Evolutionary conservation across 2,329 filamentous ascomycete genomes (phyloP).

Genomic region (Aureobasidium sp.): DNA sequence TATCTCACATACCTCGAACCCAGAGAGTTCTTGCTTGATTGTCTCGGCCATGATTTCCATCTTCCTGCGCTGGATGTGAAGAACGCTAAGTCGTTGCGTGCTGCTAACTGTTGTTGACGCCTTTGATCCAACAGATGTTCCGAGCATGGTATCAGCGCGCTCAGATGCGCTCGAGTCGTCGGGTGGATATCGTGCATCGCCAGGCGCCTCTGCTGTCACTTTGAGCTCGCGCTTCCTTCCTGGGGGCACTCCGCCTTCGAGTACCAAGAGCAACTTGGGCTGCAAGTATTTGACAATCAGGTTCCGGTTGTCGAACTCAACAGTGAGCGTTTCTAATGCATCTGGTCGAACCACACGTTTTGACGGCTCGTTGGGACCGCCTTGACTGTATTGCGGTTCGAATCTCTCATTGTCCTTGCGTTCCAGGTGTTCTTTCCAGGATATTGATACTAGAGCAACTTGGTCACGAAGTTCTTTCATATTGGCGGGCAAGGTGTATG

Average conservation of each 20-base stretch:
- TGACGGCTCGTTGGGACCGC: constrained; percentile 12
- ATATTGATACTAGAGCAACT: constrained; percentile 42
- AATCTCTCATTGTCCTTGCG: constrained; percentile 19
- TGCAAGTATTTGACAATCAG: constrained; percentile 42
- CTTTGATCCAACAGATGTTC: constrained; percentile 16
- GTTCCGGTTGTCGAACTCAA: constrained; percentile 41
- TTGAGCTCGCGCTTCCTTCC: constrained; percentile 33
- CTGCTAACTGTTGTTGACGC: constrained; percentile 30
- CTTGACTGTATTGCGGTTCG: constrained; percentile 20
- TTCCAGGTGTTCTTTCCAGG: constrained; percentile 41
- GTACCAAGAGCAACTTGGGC: constrained; percentile 39
- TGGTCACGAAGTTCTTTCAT: constrained; percentile 44
- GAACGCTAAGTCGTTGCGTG: constrained; percentile 32
- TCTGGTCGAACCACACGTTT: constrained; percentile 7
- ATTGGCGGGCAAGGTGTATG: constrained; percentile 43
- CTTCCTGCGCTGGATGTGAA: constrained; percentile 45
- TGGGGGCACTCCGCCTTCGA: constrained; percentile 43
- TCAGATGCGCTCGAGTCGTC: constrained; percentile 6
- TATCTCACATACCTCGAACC: constrained; percentile 34
- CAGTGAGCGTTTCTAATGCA: constrained; percentile 39
- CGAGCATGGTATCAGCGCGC: background rate
- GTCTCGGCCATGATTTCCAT: constrained; percentile 40
- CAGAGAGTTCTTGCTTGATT: constrained; percentile 39
- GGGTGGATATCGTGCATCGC: constrained; percentile 34
- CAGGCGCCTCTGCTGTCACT: constrained; percentile 37